Evolutionary conservation across 2,329 filamentous ascomycete genomes (phyloP).

Genomic region (Talaromyces sp.): DNA sequence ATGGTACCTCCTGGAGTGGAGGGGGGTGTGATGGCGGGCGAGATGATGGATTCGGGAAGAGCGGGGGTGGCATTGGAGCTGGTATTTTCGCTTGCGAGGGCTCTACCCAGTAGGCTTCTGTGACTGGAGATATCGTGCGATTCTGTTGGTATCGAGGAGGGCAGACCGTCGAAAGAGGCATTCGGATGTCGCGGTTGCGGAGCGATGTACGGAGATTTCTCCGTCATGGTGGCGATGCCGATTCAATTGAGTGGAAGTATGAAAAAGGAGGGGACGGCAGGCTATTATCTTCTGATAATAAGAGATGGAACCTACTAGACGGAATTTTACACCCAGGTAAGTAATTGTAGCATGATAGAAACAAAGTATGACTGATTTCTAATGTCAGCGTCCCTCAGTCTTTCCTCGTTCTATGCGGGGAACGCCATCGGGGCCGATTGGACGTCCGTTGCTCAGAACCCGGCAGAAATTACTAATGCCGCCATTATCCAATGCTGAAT

Average conservation of each 20-base stretch:
- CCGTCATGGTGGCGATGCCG: conserved; percentile 44
- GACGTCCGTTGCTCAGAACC: not conserved
- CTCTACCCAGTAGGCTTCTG: conserved; percentile 20
- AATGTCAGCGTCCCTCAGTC: not conserved
- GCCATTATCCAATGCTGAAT: conserved; percentile 9
- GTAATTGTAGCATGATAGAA: not conserved
- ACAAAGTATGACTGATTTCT: conserved; percentile 1
- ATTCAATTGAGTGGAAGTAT: not conserved
- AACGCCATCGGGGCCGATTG: conserved; percentile 5
- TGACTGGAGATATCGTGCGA: conserved; percentile 21
- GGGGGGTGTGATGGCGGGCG: conserved; percentile 52
- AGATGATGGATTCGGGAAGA: conserved; percentile 52
- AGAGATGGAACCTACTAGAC: not conserved
- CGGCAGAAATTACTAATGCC: conserved; percentile 2
- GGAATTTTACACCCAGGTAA: not conserved
- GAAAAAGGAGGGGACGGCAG: not conserved
- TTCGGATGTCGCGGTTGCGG: conserved; percentile 33
- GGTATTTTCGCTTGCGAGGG: conserved; percentile 22
- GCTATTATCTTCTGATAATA: not conserved
- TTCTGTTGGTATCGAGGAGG: conserved; percentile 21
- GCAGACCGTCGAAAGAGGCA: conserved; percentile 23
- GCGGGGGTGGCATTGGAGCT: conserved; percentile 37
- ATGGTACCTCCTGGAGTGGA: conserved; percentile 41
- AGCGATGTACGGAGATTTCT: conserved; percentile 51
- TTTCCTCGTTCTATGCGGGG: conserved; percentile 5